Base-by-base conservation (phyloP, 495 filamentous ascomycete genomes). In the Venustampulla echinocandica region DNA sequence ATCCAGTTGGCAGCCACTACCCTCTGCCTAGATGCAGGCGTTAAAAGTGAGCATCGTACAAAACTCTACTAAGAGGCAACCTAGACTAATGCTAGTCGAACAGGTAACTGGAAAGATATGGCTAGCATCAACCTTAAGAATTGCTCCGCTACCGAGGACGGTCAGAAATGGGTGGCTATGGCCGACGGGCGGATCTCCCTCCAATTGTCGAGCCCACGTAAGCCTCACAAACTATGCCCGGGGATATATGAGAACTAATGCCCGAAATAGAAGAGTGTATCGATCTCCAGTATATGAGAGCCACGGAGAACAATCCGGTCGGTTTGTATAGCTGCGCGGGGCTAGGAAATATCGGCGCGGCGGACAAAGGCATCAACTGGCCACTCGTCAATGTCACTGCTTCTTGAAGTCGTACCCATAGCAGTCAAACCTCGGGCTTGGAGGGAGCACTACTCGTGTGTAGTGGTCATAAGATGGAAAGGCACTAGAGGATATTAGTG, bases 341-440 rank as follows among this genome's bases (percentile, higher is more conserved):
- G 0, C 48, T 75, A 34, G 67, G 64, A 4, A 72, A 72, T 52
- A 63, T 56, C 0, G 71, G 71, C 9, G 71, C 71, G 1, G 64
- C 55, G 19, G 72, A 75, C 59, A 71, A 70, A 61, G 71, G 71
- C 3, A 73, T 74, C 54, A 74, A 74, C 58, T 75, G 71, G 71
- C 70, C 70, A 2, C 58, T 73, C 1, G 56, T 60, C 22, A 63
- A 71, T 42, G 70, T 55, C 11, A 40, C 37, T 9, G 22, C 37
- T 6, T 10, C 34, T n/a, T 30, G 27, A 30, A 30, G 27, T n/a
- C n/a, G n/a, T n/a, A n/a, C n/a, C n/a, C n/a, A n/a, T n/a, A n/a
- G n/a, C n/a, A n/a, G n/a, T n/a, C n/a, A n/a, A n/a, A n/a, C n/a
- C n/a, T n/a, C n/a, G n/a, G n/a, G n/a, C n/a, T n/a, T n/a, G n/a